Evolutionary conservation across 2,329 filamentous ascomycete species (phyloP), one percentile per base, ranked within the genome.

Genomic region (Arthrocladium fulminans): DNA sequence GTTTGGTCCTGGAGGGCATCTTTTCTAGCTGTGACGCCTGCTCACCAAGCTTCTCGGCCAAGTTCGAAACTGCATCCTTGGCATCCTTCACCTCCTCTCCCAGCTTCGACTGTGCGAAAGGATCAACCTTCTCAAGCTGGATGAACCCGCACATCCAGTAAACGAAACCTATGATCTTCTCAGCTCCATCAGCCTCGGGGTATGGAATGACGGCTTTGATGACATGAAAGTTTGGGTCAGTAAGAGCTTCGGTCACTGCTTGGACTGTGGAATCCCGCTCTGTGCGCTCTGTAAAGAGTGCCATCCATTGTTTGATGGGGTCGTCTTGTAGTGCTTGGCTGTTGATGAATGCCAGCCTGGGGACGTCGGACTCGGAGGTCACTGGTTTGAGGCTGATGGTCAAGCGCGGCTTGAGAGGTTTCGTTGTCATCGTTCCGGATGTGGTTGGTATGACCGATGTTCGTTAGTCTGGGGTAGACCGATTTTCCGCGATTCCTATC

Each of bases 151-250:
- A 30, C 30, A 30, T 47, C 50, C 53, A 57, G 15, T 52, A 49
- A 20, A 51, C 24, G 34, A 48, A 51, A n/a, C 53, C 54, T 9
- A 57, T 49, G 29, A 57, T 53, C 37, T 20, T 47, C 43, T 54
- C 52, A 19, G 19, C 30, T 29, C 19, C 32, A 9, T 49, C 23
- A 10, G 27, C 40, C 9, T 42, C 17, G 4, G 38, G 12, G 8
- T 51, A 32, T 8, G 43, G 35, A 12, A 34, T 15, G 8, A 57
- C 51, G 6, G 52, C 53, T 34, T 57, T 57, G 51, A 57, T 50
- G 5, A 54, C 6, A 27, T 20, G 25, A 29, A 40, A 49, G 9
- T 29, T 47, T 12, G 40, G 24, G 25, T 52, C 38, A 10, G 41
- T 48, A 13, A 57, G n/a, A 4, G 52, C 43, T 7, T 46, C 44